Evolutionary conservation across 2,329 filamentous ascomycete species (phyloP).

Genomic region (Monosporascus sp.): DNA sequence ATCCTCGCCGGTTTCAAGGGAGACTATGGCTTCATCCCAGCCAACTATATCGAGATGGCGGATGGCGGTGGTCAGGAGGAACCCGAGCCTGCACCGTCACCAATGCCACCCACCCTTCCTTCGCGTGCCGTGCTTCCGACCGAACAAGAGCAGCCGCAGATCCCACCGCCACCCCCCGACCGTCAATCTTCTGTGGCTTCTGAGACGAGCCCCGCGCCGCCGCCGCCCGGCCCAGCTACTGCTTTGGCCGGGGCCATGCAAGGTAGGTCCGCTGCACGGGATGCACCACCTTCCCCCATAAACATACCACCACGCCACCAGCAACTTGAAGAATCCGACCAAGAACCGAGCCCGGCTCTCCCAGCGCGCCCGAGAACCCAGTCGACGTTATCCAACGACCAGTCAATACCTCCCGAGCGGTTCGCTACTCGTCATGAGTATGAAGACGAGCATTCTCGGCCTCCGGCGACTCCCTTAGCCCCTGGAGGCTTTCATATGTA

Average conservation of each 20-base stretch:
- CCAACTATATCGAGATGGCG: conserved; percentile 85
- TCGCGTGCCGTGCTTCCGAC: conserved; percentile 32
- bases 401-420: conserved; percentile 19
- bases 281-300: conserved; percentile 47
- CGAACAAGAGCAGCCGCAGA: conserved; percentile 30
- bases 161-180: conserved; percentile 34
- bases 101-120: conserved; percentile 27
- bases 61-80: conserved; percentile 35
- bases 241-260: conserved; percentile 53
- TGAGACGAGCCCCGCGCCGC: conserved; percentile 26
- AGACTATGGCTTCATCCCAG: conserved; percentile 89
- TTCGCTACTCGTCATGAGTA: conserved; percentile 31
- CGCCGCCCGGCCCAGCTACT: conserved; percentile 42
- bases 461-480: conserved; percentile 47
- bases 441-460: conserved; percentile 23
- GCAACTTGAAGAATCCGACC: conserved; percentile 62
- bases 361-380: conserved; percentile 27
- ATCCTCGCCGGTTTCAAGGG: conserved; percentile 79
- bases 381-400: conserved; percentile 17
- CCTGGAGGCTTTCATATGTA: conserved; percentile 89
- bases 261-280: conserved; percentile 34
- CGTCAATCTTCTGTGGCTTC: conserved; percentile 21
- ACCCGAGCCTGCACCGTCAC: conserved; percentile 27
- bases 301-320: conserved; percentile 43
- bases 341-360: conserved; percentile 46